Evolutionary conservation across 2,329 filamentous ascomycete species (phyloP), one percentile per base, ranked within the genome.

Genomic region (Colletotrichum sp.): DNA sequence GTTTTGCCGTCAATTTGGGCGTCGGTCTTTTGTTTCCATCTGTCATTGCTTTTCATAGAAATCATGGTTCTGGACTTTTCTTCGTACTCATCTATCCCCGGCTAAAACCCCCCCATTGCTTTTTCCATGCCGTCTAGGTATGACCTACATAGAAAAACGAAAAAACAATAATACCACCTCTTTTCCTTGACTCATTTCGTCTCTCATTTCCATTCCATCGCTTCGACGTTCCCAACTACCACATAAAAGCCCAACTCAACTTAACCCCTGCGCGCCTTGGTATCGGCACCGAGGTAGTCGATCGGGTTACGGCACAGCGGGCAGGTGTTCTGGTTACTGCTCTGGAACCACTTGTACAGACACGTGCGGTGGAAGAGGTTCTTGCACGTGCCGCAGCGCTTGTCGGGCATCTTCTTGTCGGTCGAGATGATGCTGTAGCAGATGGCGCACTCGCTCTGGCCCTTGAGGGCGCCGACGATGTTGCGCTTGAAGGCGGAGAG

Each of bases 271-370:
- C 78, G 68, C 38, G 69, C 64, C 74, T 78, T 78, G 60, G 84
- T 85, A 72, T 87, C 86, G 8, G 85, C 81, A 1, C 86, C 86
- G 21, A 87, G 73, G 65, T 92, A 92, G 70, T 92, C 90, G 83
- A 98, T 98, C 26, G 94, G 93, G 83, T 97, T 98, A 80, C 97
- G 90, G 85, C 97, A 99, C 78, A 99, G 87, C 64, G 97, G 97
- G 84, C 97, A 99, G 65, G 94, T 96, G 81, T 94, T 97, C 81
- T 95, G 93, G 84, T 95, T 97, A 83, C 96, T 98, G 80, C 91
- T 96, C 89, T 95, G 94, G 88, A 99, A 98, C 97, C 97, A 99
- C 85, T 96, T 96, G 87, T 95, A 98, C 85, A 99, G 85, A 86
- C 97, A 99, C 4, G 91, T 91, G 1, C 93, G 91, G 85, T 99